Evolutionary conservation across 78 protist species (phyloP).

Genomic region (Dictyostelium capitatum): DNA sequence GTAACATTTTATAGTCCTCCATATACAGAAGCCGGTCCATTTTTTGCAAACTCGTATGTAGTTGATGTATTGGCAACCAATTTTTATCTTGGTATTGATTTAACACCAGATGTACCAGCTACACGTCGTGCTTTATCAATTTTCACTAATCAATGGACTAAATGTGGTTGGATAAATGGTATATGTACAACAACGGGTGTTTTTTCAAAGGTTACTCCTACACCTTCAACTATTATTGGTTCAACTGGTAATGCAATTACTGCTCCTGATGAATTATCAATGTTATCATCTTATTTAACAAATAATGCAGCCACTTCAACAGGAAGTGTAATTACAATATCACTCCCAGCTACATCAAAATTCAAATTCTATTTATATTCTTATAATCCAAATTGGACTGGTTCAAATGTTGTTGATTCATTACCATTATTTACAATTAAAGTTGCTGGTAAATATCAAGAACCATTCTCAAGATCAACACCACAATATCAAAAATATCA

Average conservation of each 20-base stretch:
- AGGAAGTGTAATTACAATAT: not conserved
- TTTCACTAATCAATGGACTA: constrained; percentile 1
- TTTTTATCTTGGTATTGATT: constrained; percentile 26
- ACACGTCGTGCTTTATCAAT: not conserved
- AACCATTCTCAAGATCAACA: not conserved
- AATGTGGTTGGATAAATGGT: constrained; percentile 12
- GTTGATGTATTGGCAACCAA: not conserved
- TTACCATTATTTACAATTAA: not conserved
- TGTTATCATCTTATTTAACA: not conserved
- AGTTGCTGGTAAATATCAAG: not conserved
- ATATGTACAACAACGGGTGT: not conserved
- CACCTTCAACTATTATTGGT: not conserved
- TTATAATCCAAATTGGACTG: not conserved
- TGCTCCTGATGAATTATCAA: not conserved
- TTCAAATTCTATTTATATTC: not conserved
- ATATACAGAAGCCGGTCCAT: not conserved
- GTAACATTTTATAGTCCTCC: not conserved
- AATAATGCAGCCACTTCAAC: not conserved
- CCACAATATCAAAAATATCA: constrained; percentile 8
- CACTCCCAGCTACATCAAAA: not conserved
- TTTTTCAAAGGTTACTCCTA: not conserved
- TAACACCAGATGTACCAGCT: not conserved
- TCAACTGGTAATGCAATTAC: not conserved
- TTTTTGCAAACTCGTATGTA: not conserved
- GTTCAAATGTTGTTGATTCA: not conserved